These are phyloP conservation scores for Apiospora arundinis DNA, from an alignment of 2,329 filamentous ascomycete genomes.

Conservation along the genomic window DNA sequence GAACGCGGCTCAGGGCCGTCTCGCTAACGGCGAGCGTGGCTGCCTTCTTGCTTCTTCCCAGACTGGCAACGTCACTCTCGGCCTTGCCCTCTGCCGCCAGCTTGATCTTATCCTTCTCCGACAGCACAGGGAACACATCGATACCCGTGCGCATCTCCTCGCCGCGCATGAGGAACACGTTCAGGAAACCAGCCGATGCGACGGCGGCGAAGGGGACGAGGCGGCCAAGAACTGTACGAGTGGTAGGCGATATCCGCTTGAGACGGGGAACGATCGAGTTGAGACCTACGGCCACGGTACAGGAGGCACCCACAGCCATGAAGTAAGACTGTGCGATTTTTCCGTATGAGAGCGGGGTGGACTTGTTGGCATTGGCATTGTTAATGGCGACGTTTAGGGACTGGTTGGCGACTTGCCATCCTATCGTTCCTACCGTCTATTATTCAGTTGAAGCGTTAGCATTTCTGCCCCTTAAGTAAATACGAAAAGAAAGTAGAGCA, in stretches of 20 bases:
- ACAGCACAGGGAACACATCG: slow-evolving; percentile 85
- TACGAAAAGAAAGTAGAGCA: not conserved
- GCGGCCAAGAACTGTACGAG: slow-evolving; percentile 78
- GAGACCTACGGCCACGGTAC: slow-evolving; percentile 89
- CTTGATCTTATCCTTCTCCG: slow-evolving; percentile 69
- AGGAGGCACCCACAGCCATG: slow-evolving; percentile 90
- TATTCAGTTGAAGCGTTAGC: not conserved
- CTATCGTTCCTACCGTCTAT: slow-evolving; percentile 81
- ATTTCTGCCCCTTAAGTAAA: not conserved
- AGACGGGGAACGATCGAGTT: slow-evolving; percentile 89
- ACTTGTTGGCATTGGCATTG: slow-evolving; percentile 97
- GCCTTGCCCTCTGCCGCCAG: slow-evolving; percentile 63
- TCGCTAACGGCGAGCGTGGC: slow-evolving; percentile 90
- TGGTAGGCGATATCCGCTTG: slow-evolving; percentile 75
- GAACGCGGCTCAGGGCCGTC: slow-evolving; percentile 87
- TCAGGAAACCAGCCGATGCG: slow-evolving; percentile 86
- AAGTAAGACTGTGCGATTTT: slow-evolving; percentile 90
- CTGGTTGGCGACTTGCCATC: slow-evolving; percentile 97
- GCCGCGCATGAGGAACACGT: slow-evolving; percentile 96
- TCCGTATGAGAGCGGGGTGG: slow-evolving; percentile 80
- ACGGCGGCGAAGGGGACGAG: slow-evolving; percentile 96
- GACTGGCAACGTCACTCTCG: slow-evolving; percentile 69
- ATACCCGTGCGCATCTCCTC: slow-evolving; percentile 95
- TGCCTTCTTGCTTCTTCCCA: slow-evolving; percentile 88
- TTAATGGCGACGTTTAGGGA: slow-evolving; percentile 99